phyloP scores from a whole-genome alignment of 352 stramenopile species.

The Aphanomyces invadans region DNA sequence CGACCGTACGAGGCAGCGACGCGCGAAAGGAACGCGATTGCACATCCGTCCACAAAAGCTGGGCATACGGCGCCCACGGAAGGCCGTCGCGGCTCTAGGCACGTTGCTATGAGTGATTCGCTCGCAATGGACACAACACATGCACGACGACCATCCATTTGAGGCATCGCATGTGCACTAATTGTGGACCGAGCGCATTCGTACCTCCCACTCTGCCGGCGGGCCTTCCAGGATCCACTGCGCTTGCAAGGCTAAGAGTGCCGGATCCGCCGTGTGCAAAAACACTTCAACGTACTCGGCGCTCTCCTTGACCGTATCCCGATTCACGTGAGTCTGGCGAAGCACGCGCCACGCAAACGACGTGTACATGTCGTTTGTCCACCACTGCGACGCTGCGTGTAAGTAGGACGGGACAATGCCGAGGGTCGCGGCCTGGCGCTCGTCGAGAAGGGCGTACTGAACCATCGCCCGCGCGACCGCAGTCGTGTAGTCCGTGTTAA shows the following conservation, averaged over 20 bases:
- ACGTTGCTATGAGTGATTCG: too few relatives aligned
- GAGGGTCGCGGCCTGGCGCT: constrained; percentile 50
- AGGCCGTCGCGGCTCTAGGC: constrained; percentile 15
- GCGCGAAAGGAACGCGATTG: constrained; percentile 50
- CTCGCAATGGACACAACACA: too few relatives aligned
- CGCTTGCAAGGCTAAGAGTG: constrained; percentile 82
- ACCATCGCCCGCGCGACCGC: constrained; percentile 75
- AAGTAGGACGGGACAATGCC: constrained; percentile 81
- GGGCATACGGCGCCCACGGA: constrained; percentile 38
- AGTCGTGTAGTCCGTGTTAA: constrained; percentile 72
- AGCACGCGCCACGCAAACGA: constrained; percentile 74
- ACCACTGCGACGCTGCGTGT: constrained; percentile 76
- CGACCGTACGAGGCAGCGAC: constrained; percentile 64
- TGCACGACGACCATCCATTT: neutral
- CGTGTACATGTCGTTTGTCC: constrained; percentile 65
- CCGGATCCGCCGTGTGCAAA: constrained; percentile 59
- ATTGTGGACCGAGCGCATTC: too few relatives aligned
- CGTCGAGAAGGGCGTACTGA: constrained; percentile 82
- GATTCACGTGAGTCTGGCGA: constrained; percentile 63
- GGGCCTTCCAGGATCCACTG: constrained; percentile 77
- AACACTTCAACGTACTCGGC: constrained; percentile 38
- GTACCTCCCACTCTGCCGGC: constrained; percentile 63
- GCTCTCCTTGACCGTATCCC: constrained; percentile 26
- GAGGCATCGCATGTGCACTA: too few relatives aligned
- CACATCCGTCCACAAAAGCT: constrained; percentile 82